Evolutionary conservation across 169 alveolate species (phyloP).

Genomic region (Plasmodium gallinaceum): DNA sequence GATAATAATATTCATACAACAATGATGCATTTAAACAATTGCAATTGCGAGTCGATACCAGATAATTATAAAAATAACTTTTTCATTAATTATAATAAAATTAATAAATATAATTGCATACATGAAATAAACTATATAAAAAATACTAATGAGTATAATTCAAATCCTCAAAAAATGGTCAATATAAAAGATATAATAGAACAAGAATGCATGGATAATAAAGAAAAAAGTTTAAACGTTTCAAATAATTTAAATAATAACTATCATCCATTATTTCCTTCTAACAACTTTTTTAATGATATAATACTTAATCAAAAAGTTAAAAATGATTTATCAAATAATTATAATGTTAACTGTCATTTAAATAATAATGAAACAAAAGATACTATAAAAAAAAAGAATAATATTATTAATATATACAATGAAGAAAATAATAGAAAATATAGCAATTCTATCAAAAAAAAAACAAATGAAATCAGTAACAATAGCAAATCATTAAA

Average conservation of each 20-base stretch:
- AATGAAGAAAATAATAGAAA: background rate
- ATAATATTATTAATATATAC: too few species aligned
- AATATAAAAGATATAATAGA: too few species aligned
- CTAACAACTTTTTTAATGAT: background rate
- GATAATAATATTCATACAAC: constrained; percentile 19
- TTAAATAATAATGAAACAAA: background rate
- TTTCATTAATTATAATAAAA: background rate
- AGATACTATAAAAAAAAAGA: too few species aligned
- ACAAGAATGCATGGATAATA: background rate
- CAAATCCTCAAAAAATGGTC: background rate
- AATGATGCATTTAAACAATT: constrained; percentile 8
- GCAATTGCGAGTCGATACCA: constrained; percentile 1
- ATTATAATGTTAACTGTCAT: background rate
- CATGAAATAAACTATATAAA: background rate
- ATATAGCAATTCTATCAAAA: too few species aligned
- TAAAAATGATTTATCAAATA: background rate
- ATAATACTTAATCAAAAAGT: too few species aligned
- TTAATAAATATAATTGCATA: background rate
- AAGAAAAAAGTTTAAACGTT: background rate
- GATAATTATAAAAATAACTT: background rate
- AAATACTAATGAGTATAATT: background rate
- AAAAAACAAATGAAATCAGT: too few species aligned
- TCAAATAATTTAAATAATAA: background rate
- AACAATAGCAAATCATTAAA: too few species aligned
- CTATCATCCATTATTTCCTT: background rate